Conservation (phyloP, 2,329 filamentous ascomycete species). For the Xylaria sp. region DNA sequence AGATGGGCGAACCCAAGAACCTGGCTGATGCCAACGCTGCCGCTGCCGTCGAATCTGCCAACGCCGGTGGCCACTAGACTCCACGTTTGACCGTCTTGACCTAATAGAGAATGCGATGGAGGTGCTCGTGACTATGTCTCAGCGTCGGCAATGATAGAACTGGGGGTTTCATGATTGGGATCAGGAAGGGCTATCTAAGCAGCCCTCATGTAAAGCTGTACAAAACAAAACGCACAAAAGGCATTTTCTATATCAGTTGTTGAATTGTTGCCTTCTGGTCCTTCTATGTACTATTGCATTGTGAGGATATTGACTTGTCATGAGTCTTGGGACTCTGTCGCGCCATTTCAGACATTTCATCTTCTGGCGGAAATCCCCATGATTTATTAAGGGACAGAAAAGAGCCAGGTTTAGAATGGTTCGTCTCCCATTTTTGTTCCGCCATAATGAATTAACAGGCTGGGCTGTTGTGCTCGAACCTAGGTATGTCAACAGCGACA, state of each 20-base stretch:
- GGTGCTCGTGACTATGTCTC: conserved; percentile 18
- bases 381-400: background rate
- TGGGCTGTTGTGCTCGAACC: background rate
- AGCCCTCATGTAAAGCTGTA: conserved; percentile 49
- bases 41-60: conserved; percentile 52
- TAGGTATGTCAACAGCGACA: conserved; percentile 4
- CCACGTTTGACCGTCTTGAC: conserved; percentile 13
- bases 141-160: conserved; percentile 40
- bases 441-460: background rate
- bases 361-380: background rate
- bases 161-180: conserved; percentile 14
- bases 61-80: conserved; percentile 51
- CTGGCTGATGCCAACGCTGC: conserved; percentile 68
- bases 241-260: conserved; percentile 31
- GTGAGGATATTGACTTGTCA: conserved; percentile 5
- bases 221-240: conserved; percentile 42
- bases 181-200: conserved; percentile 30
- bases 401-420: background rate
- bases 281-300: background rate
- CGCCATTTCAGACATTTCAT: background rate
- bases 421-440: background rate
- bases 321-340: background rate
- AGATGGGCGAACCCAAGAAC: conserved; percentile 87
- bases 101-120: conserved; percentile 35
- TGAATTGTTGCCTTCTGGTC: conserved; percentile 13